These are phyloP conservation scores for Aschersonia sp. DNA, from an alignment of 2,329 filamentous ascomycete species.

Conservation along the genomic window DNA sequence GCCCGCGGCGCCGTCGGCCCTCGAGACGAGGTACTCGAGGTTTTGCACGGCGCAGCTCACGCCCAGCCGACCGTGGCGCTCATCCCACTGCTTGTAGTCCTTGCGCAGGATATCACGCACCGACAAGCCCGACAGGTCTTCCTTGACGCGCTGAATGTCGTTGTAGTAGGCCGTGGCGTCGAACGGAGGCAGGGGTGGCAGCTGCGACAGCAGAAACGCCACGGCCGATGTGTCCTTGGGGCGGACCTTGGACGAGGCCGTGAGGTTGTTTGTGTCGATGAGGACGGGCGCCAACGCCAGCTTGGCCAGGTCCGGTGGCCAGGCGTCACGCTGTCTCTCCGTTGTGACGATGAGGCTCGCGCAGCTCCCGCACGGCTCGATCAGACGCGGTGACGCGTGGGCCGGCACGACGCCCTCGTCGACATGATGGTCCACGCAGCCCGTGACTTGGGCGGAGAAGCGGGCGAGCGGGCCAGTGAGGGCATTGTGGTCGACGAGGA, in stretches of 20 bases:
- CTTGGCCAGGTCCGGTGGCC: slow-evolving; percentile 42
- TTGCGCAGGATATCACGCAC: slow-evolving; percentile 60
- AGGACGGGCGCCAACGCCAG: slow-evolving; percentile 58
- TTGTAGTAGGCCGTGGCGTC: slow-evolving; percentile 41
- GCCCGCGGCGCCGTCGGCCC: slow-evolving; percentile 27
- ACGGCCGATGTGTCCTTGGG: slow-evolving; percentile 44
- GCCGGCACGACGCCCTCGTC: slow-evolving; percentile 46
- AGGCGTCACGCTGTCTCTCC: slow-evolving; percentile 21
- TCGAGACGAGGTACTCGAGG: slow-evolving; percentile 43
- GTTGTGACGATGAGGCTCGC: slow-evolving; percentile 53
- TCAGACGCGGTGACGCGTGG: slow-evolving; percentile 39
- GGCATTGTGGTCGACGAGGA: slow-evolving; percentile 69
- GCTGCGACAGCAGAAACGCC: slow-evolving; percentile 38
- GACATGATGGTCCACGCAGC: slow-evolving; percentile 66
- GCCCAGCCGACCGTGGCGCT: slow-evolving; percentile 36
- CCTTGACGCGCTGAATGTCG: slow-evolving; percentile 49
- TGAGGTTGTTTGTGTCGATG: slow-evolving; percentile 57
- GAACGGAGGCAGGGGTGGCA: slow-evolving; percentile 23
- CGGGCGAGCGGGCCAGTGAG: slow-evolving; percentile 45
- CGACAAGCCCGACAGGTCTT: slow-evolving; percentile 45
- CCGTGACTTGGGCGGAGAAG: slow-evolving; percentile 39
- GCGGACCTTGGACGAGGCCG: slow-evolving; percentile 49
- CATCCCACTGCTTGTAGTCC: slow-evolving; percentile 72
- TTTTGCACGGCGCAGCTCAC: slow-evolving; percentile 50
- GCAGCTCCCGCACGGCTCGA: slow-evolving; percentile 59